Conservation (phyloP, 257 asterid genomes). For the Misopates orontium region DNA sequence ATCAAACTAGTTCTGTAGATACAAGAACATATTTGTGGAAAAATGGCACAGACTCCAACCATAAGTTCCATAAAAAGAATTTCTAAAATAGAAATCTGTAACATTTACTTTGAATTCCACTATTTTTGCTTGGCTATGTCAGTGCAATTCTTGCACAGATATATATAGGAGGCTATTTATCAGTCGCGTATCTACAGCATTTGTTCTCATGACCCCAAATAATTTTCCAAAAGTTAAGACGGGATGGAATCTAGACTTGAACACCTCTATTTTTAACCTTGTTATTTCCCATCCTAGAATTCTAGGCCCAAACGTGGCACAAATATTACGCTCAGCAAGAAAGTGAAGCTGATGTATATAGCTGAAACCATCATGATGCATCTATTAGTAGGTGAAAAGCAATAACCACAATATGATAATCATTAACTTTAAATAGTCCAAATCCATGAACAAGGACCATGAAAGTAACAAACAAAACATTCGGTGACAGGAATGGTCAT, state of each 20-base stretch:
- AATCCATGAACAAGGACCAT: conserved; percentile 14
- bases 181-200: neutral
- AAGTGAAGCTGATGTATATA: conserved; percentile 4
- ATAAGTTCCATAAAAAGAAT: too few relatives aligned
- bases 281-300: neutral
- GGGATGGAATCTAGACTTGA: neutral
- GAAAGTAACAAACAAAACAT: conserved; percentile 6
- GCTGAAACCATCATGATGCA: neutral
- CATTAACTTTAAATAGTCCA: neutral
- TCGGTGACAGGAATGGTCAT: conserved; percentile 25
- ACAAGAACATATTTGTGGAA: too few relatives aligned
- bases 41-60: too few relatives aligned
- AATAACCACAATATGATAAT: conserved; percentile 1
- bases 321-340: neutral
- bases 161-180: neutral
- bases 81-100: too few relatives aligned
- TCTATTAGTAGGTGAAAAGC: conserved; percentile 17
- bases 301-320: conserved; percentile 9
- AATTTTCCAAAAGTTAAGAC: neutral
- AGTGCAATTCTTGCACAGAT: neutral
- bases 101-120: too few relatives aligned
- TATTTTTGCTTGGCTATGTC: too few relatives aligned
- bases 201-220: neutral
- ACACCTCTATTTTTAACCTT: conserved; percentile 5
- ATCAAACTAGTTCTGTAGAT: too few relatives aligned